Evolutionary conservation across 306 rosid genomes (phyloP), one percentile per base, ranked within the genome.

Genomic region (Urtica urens): DNA sequence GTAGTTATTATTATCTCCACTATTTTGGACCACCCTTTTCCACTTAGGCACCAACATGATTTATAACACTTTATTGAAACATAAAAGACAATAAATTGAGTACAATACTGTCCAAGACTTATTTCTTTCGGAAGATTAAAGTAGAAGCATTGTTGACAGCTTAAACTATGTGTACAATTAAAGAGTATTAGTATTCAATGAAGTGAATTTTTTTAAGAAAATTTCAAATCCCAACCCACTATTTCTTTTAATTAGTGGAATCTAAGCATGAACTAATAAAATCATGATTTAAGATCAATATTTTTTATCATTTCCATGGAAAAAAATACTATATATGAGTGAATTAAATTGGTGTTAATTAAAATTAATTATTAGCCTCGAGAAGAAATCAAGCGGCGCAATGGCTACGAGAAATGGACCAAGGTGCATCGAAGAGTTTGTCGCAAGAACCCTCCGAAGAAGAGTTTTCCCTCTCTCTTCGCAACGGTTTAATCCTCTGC

Each of bases 401-500:
- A 77, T 90, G 97, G 97, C 82, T 90, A 26, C 65, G 97, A 17
- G 74, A 75, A 27, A 90, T 90, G 97, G 97, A 90, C 71, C 58
- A 71, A 10, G 90, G 78, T 0, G 97, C 97, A 28, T 68, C 62
- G 19, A 72, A 72, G 22, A 62, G 74, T 10, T 80, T 90, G 21
- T 59, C 78, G 24, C 78, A 72, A 65, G 90, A 90, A 49, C 84
- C 93, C 4, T 77, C 93, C 7, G 93, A 90, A 54, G 92, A 90
- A 72, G 79, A 81, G 26, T 90, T 90, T 71, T 74, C 86, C 63
- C 80, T 81, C 11, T 67, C 97, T 12, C 95, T 90, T 23, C 82
- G 90, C 55, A 90, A 84, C 62, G 97, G 97, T 17, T 87, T 90
- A 46, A 84, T 84, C 61, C 95, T 90, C 68, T 90, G 97, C 80